Percentiles rank a stretch among this genome's conserved stretches.
These are phyloP conservation scores for Epichloe elymi DNA, from an alignment of 2,329 filamentous ascomycete species.

Conservation along the genomic window DNA sequence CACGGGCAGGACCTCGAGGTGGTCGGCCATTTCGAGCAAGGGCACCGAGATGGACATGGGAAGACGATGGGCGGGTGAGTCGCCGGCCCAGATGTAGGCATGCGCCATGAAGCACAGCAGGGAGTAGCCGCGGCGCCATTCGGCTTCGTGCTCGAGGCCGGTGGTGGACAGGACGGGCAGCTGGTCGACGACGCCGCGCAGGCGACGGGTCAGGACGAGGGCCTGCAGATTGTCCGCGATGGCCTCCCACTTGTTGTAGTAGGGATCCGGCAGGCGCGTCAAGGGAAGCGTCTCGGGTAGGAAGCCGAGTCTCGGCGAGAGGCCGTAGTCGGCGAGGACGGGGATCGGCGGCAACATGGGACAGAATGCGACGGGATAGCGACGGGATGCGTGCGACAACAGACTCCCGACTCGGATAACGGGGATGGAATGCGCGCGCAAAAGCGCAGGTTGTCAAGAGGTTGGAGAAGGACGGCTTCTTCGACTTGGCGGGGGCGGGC, in stretches of 20 bases:
- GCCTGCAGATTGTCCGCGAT: slow-evolving; percentile 76
- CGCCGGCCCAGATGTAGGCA: slow-evolving; percentile 92
- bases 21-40: slow-evolving; percentile 60
- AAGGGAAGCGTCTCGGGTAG: slow-evolving; percentile 72
- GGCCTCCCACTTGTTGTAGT: slow-evolving; percentile 92
- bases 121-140: slow-evolving; percentile 91
- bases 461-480: too few species aligned
- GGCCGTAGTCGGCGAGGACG: slow-evolving; percentile 61
- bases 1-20: slow-evolving; percentile 78
- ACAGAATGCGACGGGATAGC: neutral
- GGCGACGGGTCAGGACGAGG: slow-evolving; percentile 69
- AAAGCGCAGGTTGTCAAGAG: neutral
- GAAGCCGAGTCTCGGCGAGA: slow-evolving; percentile 71
- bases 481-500: too few species aligned
- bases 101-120: slow-evolving; percentile 85
- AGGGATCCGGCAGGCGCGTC: slow-evolving; percentile 68
- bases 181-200: slow-evolving; percentile 66
- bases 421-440: neutral
- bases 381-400: too few species aligned
- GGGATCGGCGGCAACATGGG: slow-evolving; percentile 49
- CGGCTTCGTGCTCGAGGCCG: slow-evolving; percentile 66
- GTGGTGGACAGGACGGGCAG: slow-evolving; percentile 75
- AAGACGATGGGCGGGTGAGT: slow-evolving; percentile 63
- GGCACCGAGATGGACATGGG: slow-evolving; percentile 76
- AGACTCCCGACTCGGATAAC: too few species aligned